Percentiles rank a stretch among this genome's conserved stretches.
Conservation (phyloP, 2,329 filamentous ascomycete genomes). For the Pseudocercospora musae region DNA sequence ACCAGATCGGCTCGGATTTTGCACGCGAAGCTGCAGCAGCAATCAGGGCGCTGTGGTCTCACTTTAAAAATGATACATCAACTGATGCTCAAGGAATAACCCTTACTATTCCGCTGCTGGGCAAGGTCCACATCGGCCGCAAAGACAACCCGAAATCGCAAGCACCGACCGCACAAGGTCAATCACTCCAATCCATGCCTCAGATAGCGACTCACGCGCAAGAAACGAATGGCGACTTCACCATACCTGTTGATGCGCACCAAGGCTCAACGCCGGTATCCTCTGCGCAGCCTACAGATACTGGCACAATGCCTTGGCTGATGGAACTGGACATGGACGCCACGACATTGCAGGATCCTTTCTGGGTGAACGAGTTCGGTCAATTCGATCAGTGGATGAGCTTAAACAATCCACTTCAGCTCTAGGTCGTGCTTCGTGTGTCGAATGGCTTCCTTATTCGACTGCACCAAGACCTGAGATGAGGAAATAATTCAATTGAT, state of each 20-base stretch:
- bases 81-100: constrained; percentile 11
- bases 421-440: neutral
- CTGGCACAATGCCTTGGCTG: constrained; percentile 15
- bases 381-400: constrained; percentile 18
- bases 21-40: constrained; percentile 22
- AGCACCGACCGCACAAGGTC: neutral
- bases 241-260: neutral
- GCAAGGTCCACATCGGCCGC: constrained; percentile 22
- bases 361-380: constrained; percentile 13
- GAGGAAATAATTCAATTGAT: no score
- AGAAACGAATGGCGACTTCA: neutral
- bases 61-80: constrained; percentile 12
- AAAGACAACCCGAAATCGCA: neutral
- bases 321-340: constrained; percentile 23
- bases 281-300: neutral
- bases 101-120: constrained; percentile 19
- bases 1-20: constrained; percentile 21
- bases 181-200: neutral
- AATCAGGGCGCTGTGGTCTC: constrained; percentile 18
- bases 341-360: constrained; percentile 20
- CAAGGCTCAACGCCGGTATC: neutral
- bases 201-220: neutral
- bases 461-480: no score
- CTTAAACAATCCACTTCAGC: neutral
- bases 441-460: no score